Base-by-base conservation (phyloP, 1,139 yeast genomes). In the Saccharomyces hybrid region DNA sequence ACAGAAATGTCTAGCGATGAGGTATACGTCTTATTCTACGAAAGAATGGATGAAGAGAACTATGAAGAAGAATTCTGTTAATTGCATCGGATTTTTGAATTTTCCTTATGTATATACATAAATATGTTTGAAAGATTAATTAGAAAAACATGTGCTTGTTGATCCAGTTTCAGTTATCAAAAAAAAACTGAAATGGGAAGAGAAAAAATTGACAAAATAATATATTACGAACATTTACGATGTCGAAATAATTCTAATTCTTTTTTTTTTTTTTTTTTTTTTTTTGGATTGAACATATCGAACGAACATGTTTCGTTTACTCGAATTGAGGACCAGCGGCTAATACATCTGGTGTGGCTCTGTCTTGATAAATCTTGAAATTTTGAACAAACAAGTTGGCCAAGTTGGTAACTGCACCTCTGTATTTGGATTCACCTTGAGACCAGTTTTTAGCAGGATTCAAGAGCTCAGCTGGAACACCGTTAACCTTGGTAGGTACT, bases 401-500 rank as follows among this genome's bases (percentile, higher is more conserved):
- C 70, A 93, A 83, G 59, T 81, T 79, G 63, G 76, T 75, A 65
- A 89, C 88, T 73, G 91, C 96, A 55, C 71, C 71, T 57, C 72
- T 72, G 77, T 88, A 90, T 58, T 86, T 83, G 20, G 75, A 82
- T 57, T 72, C 75, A 64, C 95, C 91, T 61, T 80, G 84, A 59
- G 80, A 76, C 97, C 97, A 90, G 62, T 86, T 83, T 67, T 78
- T 83, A 59, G 90, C 79, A 61, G 99, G 99, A 76, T 93, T 91
- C 71, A 93, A 81, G 62, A 93, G 74, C 70, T 85, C 93, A 34
- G 79, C 57, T 63, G 99, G 98, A 57, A 93, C 98, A 66, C 82
- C 82, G 29, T 89, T 85, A 65, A 86, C 86, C 50, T 82, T 65
- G 71, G 80, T 89, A 73, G 99, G 99, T 63, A 93, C 83, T 68